A percentile compares a stretch with the other conserved stretches of the same genome.
phyloP scores from a whole-genome alignment of 768 basidiomycete genomes.

The Pleurotus pulmonarius region DNA sequence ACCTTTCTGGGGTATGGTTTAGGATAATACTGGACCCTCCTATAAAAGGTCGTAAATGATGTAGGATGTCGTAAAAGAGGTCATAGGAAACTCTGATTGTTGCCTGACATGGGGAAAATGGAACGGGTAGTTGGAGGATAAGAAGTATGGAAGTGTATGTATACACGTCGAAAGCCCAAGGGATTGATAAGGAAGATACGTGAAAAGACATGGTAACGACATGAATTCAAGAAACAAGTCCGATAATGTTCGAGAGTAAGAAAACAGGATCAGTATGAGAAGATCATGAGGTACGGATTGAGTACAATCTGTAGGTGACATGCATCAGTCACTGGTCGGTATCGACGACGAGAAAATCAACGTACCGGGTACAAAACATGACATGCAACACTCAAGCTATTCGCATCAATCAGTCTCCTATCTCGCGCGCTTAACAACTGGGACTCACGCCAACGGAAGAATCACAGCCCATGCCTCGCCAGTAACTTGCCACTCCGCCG shows the following conservation, averaged over 20 bases:
- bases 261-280: slow-evolving; percentile 43
- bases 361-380: slow-evolving; percentile 72
- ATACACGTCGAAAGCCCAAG: background rate
- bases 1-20: too few relatives aligned
- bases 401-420: slow-evolving; percentile 18
- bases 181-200: background rate
- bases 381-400: slow-evolving; percentile 56
- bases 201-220: background rate
- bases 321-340: slow-evolving; percentile 9
- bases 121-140: background rate
- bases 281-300: slow-evolving; percentile 87
- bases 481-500: slow-evolving; percentile 63
- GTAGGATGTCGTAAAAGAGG: background rate
- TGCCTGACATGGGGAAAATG: background rate
- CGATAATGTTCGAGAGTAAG: background rate
- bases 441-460: slow-evolving; percentile 61
- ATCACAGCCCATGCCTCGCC: slow-evolving; percentile 67
- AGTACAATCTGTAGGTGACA: slow-evolving; percentile 52
- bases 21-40: too few relatives aligned
- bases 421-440: background rate
- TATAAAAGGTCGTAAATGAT: background rate
- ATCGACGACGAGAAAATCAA: slow-evolving; percentile 6
- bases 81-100: background rate
- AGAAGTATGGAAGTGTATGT: background rate
- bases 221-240: background rate